These are phyloP conservation scores for Aspergillus sclerotioniger DNA, from an alignment of 495 filamentous ascomycete genomes.

Conservation along the genomic window DNA sequence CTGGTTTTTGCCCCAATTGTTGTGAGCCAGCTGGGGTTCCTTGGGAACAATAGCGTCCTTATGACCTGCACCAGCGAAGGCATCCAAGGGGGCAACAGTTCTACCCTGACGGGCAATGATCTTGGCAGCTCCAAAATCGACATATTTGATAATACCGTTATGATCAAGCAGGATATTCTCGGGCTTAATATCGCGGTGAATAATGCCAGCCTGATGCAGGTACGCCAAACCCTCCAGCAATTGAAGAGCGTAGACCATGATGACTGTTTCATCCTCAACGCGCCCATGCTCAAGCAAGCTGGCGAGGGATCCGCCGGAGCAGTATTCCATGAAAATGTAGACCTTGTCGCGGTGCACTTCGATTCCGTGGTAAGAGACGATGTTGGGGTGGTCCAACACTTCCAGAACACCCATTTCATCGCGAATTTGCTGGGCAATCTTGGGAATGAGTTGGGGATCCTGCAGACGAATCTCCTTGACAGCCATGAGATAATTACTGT, in stretches of 20 bases:
- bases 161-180: conserved; percentile 98
- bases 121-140: conserved; percentile 97
- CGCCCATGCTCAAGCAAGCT: conserved; percentile 88
- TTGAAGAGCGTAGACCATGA: conserved; percentile 96
- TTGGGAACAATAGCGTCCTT: conserved; percentile 33
- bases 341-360: conserved; percentile 98
- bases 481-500: conserved; percentile 94
- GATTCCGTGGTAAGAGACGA: conserved; percentile 96
- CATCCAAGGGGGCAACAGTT: conserved; percentile 66
- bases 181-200: conserved; percentile 97
- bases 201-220: conserved; percentile 82
- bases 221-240: conserved; percentile 95
- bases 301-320: conserved; percentile 91
- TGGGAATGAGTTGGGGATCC: conserved; percentile 93
- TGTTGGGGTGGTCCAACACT: conserved; percentile 93
- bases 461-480: conserved; percentile 98
- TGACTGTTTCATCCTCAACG: conserved; percentile 96
- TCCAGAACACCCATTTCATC: conserved; percentile 97
- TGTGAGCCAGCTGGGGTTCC: conserved; percentile 28
- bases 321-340: conserved; percentile 99
- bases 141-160: conserved; percentile 97
- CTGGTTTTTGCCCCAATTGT: conserved; percentile 59
- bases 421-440: conserved; percentile 86
- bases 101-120: conserved; percentile 93
- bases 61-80: conserved; percentile 43